Base-by-base conservation (phyloP, 176 grass and related monocot genomes). In the Phyllostachys edulis region DNA sequence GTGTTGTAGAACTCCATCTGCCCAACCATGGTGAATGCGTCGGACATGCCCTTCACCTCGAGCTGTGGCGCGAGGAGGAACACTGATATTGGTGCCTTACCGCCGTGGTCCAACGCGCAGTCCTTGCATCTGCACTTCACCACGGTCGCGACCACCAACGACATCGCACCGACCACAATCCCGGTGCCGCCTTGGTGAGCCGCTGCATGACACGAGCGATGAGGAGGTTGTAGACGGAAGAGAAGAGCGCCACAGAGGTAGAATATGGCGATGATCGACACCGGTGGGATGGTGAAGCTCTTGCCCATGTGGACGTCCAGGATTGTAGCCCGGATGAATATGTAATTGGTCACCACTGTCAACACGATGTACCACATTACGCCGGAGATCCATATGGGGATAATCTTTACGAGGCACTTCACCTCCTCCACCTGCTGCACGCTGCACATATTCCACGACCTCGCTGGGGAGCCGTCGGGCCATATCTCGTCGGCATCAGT, bases 1-100 rank as follows among this genome's bases (percentile, higher is more conserved):
- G 75, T 84, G 85, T 90, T 93, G 88, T 88, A 93, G 81, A 93
- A 93, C 82, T 88, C 85, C 39, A 85, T 34, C 85, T 90, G 91
- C 44, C 85, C 85, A 3, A 90, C 73, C 50, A 87, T 37, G 64
- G 9, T 82, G 81, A 88, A 78, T 29, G 67, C 78, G 41, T 51
- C 85, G 0, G 82, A 86, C 12, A 83, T 51, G 72, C 91, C 91
- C 77, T 87, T 37, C 78, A 83, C 77, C 42, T 13, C 66, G 23
- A 93, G 85, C 81, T 93, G 91, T 60, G 91, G 91, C 51, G 85
- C 60, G 18, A 93, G 88, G 34, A 63, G 63, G 81, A 88, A 64
- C 50, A 81, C 88, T 1, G 91, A 90, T 69, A 88, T 8, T 4
- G 88, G 88, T 24, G 91, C 85, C 73, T 1, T 9, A 13, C 85